Evolutionary conservation across 2,329 filamentous ascomycete genomes (phyloP).

Genomic region (Pseudogymnoascus sp.): DNA sequence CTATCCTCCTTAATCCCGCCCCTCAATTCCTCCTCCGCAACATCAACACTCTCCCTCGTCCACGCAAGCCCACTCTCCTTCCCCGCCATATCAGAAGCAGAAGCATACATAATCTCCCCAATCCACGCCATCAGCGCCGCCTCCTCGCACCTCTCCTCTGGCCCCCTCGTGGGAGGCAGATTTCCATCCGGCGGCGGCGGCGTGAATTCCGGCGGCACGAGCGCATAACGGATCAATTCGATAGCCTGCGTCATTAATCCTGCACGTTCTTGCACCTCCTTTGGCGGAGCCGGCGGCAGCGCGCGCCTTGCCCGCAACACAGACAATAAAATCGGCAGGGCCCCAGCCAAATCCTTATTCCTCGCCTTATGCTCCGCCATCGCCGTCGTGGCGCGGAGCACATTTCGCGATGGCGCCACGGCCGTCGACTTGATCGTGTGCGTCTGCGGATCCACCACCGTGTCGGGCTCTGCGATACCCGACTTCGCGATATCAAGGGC

Average conservation of each 20-base stretch:
- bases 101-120: constrained; percentile 82
- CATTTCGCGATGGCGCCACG: constrained; percentile 58
- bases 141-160: constrained; percentile 69
- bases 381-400: constrained; percentile 68
- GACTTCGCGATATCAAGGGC: constrained; percentile 67
- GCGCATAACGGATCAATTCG: constrained; percentile 23
- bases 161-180: constrained; percentile 54
- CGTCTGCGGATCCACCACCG: constrained; percentile 53
- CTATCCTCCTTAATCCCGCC: constrained; percentile 34
- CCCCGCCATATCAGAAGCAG: constrained; percentile 36
- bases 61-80: constrained; percentile 71
- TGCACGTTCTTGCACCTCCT: constrained; percentile 16
- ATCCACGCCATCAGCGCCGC: constrained; percentile 83
- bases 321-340: constrained; percentile 79
- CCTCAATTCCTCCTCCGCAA: constrained; percentile 60
- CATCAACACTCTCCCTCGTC: constrained; percentile 81
- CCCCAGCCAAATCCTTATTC: constrained; percentile 55
- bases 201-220: constrained; percentile 58
- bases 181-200: constrained; percentile 63
- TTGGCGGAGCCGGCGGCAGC: constrained; percentile 35
- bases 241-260: constrained; percentile 23
- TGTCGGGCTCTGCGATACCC: constrained; percentile 39
- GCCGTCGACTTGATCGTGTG: constrained; percentile 56
- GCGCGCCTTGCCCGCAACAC: constrained; percentile 70
- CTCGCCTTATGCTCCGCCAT: constrained; percentile 72